Evolutionary conservation across 2,329 filamentous ascomycete species (phyloP), one percentile per base, ranked within the genome.

Genomic region (Pseudopithomyces maydicus): DNA sequence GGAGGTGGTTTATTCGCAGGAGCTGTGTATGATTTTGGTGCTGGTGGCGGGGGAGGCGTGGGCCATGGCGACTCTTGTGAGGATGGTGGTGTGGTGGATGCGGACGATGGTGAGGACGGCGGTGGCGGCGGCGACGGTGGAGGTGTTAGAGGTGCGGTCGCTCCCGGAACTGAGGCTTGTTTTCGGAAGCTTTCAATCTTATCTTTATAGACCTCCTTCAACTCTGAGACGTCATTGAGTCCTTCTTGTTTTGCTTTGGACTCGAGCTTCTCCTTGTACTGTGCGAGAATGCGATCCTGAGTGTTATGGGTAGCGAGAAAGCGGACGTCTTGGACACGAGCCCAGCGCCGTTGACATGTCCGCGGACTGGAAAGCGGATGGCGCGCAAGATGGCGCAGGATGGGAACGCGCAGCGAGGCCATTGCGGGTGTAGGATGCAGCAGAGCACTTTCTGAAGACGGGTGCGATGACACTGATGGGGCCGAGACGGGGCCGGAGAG

Each of bases 251-350:
- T 86, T 11, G 92, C 94, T 78, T 96, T 97, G 63, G 84, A 80
- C 64, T 90, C 85, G 61, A 99, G 88, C 80, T 97, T 97, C 55
- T 89, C 85, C 66, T 86, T 86, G 81, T 99, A 99, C 77, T 91
- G 96, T 63, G 96, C 92, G 62, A 91, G 74, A 38, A 97, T 81
- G 66, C 84, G 83, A 56, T 85, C 84, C 45, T 88, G 83, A 55
- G 86, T 81, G 56, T 86, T 85, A 59, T 92, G 90, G 15, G 92
- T 95, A 59, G 90, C 90, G 44, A 97, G 85, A 81, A 94, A 96
- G 63, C 93, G 91, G 46, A 96, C 88, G 77, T 97, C 91, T 76
- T 96, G 91, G 29, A 97, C 92, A 69, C 91, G 91, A 1, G 94
- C 94, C 90, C 91, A 96, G 74, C 93, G 87, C 54, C 89, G 86